Base-by-base conservation (phyloP, 78 protist genomes). In the Creolimax fragrantissima region DNA sequence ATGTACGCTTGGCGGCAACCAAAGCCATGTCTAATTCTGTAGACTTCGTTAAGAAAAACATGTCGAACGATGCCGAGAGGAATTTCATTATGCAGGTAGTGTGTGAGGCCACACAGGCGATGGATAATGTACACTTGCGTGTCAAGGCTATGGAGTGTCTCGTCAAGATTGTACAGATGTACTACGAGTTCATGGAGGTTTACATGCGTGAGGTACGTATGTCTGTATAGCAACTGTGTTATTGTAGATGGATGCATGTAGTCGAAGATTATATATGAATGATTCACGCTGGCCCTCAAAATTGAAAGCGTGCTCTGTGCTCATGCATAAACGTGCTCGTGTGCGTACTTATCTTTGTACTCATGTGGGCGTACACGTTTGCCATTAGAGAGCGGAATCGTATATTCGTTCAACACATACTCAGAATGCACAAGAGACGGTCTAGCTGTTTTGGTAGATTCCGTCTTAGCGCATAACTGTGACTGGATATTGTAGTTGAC, bases 41-140 rank as follows among this genome's bases (percentile, higher is more conserved):
- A n/a, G 96, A 94, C 89, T 94, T 96, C 89, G 92, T 92, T 37
- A 44, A 41, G 43, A 43, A 6, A 32, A 91, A 90, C 93, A 93
- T 96, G 41, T 89, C 91, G 41, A 44, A 83, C 43, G 93, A 86
- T 32, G n/a, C 3, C 4, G 96, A 96, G 90, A 93, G 98, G 7
- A 92, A 92, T 44, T 86, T 89, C 89, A 90, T 96, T 91, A 93
- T 96, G 95, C 37, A 67, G 44, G 94, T 94, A 41, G 89, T 95
- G 11, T 94, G 95, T 90, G 95, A 92, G 81, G 91, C 93, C n/a
- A 41, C 94, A 17, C 81, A 37, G 41, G 44, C 83, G 41, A 42
- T 41, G 7, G 74, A 24, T 24, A 90, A 93, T 11, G 5, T 39
- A 6, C n/a, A 3, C 3, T 43, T 93, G 36, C 66, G 85, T 84